These are phyloP conservation scores for Bacidia gigantensis DNA, from an alignment of 495 filamentous ascomycete species.

Conservation along the genomic window DNA sequence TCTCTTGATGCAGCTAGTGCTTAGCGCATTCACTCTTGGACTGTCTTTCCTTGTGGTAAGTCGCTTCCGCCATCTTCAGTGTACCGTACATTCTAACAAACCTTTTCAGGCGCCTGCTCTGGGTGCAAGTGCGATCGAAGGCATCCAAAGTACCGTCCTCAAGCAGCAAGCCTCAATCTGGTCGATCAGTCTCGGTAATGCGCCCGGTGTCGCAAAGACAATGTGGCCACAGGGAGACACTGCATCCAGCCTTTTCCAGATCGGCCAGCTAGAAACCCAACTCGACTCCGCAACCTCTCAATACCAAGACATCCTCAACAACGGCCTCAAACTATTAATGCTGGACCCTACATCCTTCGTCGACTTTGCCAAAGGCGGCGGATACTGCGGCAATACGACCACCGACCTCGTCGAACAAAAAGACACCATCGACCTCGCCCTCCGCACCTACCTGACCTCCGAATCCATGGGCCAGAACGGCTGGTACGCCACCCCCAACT, in stretches of 20 bases:
- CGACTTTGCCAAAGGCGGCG: constrained; percentile 3
- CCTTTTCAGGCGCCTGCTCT: constrained; percentile 6
- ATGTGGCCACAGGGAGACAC: constrained; percentile 8
- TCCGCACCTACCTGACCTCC: constrained; percentile 3
- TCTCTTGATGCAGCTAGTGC: not conserved
- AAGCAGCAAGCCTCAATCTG: not conserved
- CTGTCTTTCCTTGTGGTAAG: constrained; percentile 1
- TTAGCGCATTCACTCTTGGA: not conserved
- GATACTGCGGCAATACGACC: not conserved
- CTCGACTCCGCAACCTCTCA: not conserved
- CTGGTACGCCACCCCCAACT: constrained; percentile 1
- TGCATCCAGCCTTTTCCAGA: constrained; percentile 3
- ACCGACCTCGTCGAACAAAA: not conserved
- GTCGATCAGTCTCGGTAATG: constrained; percentile 1
- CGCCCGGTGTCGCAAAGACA: constrained; percentile 8
- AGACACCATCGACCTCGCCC: not conserved
- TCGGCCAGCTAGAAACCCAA: constrained; percentile 1
- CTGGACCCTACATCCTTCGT: constrained; percentile 4
- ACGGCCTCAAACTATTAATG: constrained; percentile 7
- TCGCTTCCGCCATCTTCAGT: not conserved
- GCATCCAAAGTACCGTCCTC: not conserved
- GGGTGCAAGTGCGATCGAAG: not conserved
- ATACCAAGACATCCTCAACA: not conserved
- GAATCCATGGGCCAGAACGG: constrained; percentile 4
- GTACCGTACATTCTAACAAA: not conserved